Conservation (phyloP, 2,329 filamentous ascomycete genomes). For the Cryphonectria parasitica region DNA sequence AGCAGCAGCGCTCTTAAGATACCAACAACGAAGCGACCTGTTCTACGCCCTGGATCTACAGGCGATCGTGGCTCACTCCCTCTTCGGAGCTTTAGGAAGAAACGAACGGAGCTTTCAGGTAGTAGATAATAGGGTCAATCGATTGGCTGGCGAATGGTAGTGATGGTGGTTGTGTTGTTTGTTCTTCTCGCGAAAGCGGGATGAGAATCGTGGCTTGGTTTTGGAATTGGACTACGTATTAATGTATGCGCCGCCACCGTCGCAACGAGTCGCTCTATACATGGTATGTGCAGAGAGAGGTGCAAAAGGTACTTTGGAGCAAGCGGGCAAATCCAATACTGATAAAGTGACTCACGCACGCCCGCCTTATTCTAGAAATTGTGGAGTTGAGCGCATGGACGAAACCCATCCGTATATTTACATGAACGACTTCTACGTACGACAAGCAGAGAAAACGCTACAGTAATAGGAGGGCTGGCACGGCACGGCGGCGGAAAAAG, state of each 20-base stretch:
- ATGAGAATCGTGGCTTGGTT: not conserved
- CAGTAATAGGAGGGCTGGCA: conserved; percentile 19
- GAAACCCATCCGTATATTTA: no score
- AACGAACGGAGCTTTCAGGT: not conserved
- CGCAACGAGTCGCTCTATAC: not conserved
- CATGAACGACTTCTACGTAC: no score
- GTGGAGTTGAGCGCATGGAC: not conserved
- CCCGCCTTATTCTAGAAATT: not conserved
- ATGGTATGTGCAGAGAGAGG: not conserved
- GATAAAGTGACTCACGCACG: not conserved
- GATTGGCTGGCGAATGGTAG: no score
- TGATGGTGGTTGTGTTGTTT: not conserved
- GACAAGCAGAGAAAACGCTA: not conserved
- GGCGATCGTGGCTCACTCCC: not conserved
- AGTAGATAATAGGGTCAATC: not conserved
- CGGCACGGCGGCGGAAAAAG: no score
- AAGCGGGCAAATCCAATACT: not conserved
- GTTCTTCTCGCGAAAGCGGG: not conserved
- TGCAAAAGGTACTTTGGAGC: not conserved
- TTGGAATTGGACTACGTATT: not conserved
- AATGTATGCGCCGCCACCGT: not conserved
- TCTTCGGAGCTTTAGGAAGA: not conserved
- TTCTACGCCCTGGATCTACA: not conserved
- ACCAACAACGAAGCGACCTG: not conserved
- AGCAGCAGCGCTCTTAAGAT: not conserved